Evolutionary conservation across 1,284 basidiomycete genomes (phyloP), one percentile per base, ranked within the genome.

Genomic region (Leucoagaricus sp.): DNA sequence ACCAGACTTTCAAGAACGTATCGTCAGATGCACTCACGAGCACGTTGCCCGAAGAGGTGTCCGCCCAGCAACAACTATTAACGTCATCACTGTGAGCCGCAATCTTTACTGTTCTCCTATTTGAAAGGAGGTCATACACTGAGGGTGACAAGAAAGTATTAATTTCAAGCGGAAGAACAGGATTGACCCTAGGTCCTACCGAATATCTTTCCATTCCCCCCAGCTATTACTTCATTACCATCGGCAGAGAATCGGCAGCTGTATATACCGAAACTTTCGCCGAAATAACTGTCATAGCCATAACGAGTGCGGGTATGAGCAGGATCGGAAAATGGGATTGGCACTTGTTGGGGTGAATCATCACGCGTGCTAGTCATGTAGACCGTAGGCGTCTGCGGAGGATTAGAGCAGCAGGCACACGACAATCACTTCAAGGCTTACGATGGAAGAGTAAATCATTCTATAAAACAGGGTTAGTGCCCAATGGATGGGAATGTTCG

Each of bases 21-120:
- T 99, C 96, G 67, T 99, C 96, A 0, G 93, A 94, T 0, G 93
- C 97, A 61, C 92, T 95, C 45, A 98, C 86, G 19, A 99, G 83
- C 40, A 99, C 85, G 68, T 99, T 98, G 19, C 94, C 94, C 15
- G 92, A 94, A 0, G 86, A 84, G 28, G 89, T 87, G 68, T 98
- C 95, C 2, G 96, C 95, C 86, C 95, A 98, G 64, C 93, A 94
- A 60, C 96, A 96, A 46, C 93, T 96, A 65, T 99, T 99, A 41
- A 98, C 92, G 69, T 99, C 97, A 65, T 94, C 89, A 0, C 75
- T 69, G 68, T 99, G 96, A 0, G 93, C 96, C 13, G 74, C 66
- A 15, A 99, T 94, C 62, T 86, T 90, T 17, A 98, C 86, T 0
- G 91, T 88, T 48, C 93, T 82, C 58, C 81, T 79, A 61, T 93